Conservation (phyloP, 257 asterid species). For the Prunella vulgaris region DNA sequence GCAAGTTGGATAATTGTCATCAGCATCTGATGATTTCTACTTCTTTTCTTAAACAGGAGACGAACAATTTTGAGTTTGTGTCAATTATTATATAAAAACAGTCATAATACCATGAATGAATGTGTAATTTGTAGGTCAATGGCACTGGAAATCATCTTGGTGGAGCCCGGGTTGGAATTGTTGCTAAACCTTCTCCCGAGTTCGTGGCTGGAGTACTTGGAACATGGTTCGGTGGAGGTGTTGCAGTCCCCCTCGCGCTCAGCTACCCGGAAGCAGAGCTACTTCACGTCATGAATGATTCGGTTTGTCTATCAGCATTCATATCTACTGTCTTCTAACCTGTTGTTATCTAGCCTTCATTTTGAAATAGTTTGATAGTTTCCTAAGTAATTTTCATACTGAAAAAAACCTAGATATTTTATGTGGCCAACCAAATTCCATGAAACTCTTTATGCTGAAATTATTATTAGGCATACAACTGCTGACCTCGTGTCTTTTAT, state of each 20-base stretch:
- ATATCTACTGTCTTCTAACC: neutral
- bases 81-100: neutral
- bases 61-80: neutral
- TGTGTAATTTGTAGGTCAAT: constrained; percentile 40
- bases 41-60: neutral
- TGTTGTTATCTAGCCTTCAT: constrained; percentile 1
- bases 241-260: constrained; percentile 95
- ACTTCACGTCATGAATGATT: constrained; percentile 88
- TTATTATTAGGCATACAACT: neutral
- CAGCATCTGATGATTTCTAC: neutral
- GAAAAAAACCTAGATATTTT: neutral
- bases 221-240: constrained; percentile 93
- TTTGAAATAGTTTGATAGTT: neutral
- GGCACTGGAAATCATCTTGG: constrained; percentile 37
- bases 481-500: neutral
- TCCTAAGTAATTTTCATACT: no score
- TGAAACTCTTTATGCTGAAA: neutral
- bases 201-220: constrained; percentile 90
- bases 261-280: constrained; percentile 97
- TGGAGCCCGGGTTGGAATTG: constrained; percentile 81
- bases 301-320: constrained; percentile 45
- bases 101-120: neutral
- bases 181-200: constrained; percentile 91
- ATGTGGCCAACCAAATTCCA: constrained; percentile 1
- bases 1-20: neutral